Evolutionary conservation across 2,329 filamentous ascomycete species (phyloP), one percentile per base, ranked within the genome.

Genomic region (Parascedosporium putredinis): DNA sequence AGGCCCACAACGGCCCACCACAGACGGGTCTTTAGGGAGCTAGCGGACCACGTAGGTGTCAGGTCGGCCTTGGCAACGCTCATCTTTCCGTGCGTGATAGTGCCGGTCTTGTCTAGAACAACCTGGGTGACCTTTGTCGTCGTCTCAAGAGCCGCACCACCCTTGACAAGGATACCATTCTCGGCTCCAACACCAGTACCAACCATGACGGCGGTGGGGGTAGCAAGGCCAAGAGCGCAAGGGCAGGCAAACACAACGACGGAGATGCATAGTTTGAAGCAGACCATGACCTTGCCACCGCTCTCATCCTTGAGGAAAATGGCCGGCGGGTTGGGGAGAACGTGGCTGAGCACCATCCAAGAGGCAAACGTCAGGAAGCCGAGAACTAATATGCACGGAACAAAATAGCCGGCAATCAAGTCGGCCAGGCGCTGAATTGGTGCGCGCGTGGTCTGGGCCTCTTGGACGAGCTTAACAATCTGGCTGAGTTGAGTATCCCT

Each of bases 191-290:
- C 83, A 52, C 93, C 93, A n/a, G 93, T 97, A 40, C 93, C 93
- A 25, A 98, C 93, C 93, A 98, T 97, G 63, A 98, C 90, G 2
- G 93, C 93, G 0, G 93, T 98, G 2, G 93, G 93, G 1, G 93
- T 97, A 22, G 89, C 90, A 16, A 98, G 76, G 50, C 93, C 93
- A n/a, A 98, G 79, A 1, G 93, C 93, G 62, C 93, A 98, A 16
- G 93, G 93, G 62, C 93, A 98, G 4, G 93, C 93, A 64, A 98
- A 96, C 18, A 97, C 93, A 61, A 98, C 95, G 56, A 98, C 93
- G 0, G 93, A 95, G 58, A 98, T 98, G 67, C 93, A 97, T 14
- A 98, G 81, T 71, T 97, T 94, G 55, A 97, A 73, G 63, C 93
- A 98, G 2, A 97, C 88, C 87, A 98, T 96, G 55, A 96, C 73